Evolutionary conservation across 192 early-diverging fungal species (phyloP), one percentile per base, ranked within the genome.

Genomic region (Entomortierella beljakovae): DNA sequence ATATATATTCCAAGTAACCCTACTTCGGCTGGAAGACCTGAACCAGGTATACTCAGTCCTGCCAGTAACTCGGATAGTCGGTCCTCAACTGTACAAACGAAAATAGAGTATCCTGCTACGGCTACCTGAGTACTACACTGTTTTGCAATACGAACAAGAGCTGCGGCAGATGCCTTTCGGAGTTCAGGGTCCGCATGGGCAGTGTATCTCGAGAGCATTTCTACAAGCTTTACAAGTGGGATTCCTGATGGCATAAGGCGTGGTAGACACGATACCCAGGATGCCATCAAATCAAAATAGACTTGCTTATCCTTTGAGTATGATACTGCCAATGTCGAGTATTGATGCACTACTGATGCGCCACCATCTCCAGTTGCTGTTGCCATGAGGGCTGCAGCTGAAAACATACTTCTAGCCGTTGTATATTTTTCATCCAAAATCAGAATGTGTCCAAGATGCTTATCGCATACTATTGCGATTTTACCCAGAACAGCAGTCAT

Each of bases 151-250:
- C 95, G 83, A 23, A 86, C 53, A 28, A 96, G 66, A 0, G 92
- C 92, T 25, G 85, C 76, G 13, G 88, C 71, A 6, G 94, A 83
- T 4, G 90, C 87, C 0, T 83, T 85, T 6, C 92, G 89, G 4
- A 99, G 83, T 28, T 90, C 86, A 35, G 92, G 90, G 80, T 99
- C 96, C n/a, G 89, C 86, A 81, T 97, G 96, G 3, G 95, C 82
- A 0, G 92, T 87, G 58, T 94, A 98, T 29, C 91, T 83, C 20
- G 90, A 84, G 25, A 99, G 70, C 65, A 94, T 91, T 35, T 97
- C 97, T 0, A 97, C 84, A 1, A 97, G 57, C 46, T 85, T 87
- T 22, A 81, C 68, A 16, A 90, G 72, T 0, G 84, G 75, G 0
- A 93, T 79, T 31, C 90, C 90, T 9, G 89, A 84, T 34, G 93